Evolutionary conservation across 257 asterid species (phyloP), one percentile per base, ranked within the genome.

Genomic region (Knoxia roxburghii): DNA sequence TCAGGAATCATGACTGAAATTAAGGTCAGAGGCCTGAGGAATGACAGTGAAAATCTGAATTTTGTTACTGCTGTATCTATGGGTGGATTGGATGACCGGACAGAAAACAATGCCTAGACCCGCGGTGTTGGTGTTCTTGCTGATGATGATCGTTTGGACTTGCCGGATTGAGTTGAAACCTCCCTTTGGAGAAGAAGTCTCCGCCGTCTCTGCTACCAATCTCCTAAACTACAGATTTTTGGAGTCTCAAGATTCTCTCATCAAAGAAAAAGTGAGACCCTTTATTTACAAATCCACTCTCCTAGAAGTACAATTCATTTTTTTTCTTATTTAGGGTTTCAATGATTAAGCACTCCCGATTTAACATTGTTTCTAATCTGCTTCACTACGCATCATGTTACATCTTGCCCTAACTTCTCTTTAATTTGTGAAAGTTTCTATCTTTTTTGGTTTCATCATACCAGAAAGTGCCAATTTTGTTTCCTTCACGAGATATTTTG

Each of bases 131-230:
- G 41, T 54, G 29, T 14, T 35, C 20, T 66, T 67, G 21, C 39
- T 67, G 37, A 14, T 53, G 61, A 67, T 67, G 64, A 67, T 67
- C 14, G 46, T 67, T 20, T 17, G 37, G 17, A 67, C 50, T 40
- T 52, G 52, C 39, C 48, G 54, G 63, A 53, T 53, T 23, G 54
- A 53, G n/a, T 37, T 53, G 63, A 39, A 67, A 23, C 41, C 48
- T 21, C 58, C 8, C 4, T 13, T 51, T 37, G 6, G 35, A 4
- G 24, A 40, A 27, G 32, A 55, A 68, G 32, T 41, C 7, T 45
- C 60, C 30, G 54, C 64, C 29, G 72, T 52, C 52, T 14, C 53
- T 4, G 0, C 71, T 1, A 10, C 30, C 23, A 24, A 15, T 39
- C 54, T 37, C 13, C 5, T 33, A 33, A 23, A 40, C 13, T 17